phyloP scores from a whole-genome alignment of 345 rosid species.

The Cardiospermum halicacabum region DNA sequence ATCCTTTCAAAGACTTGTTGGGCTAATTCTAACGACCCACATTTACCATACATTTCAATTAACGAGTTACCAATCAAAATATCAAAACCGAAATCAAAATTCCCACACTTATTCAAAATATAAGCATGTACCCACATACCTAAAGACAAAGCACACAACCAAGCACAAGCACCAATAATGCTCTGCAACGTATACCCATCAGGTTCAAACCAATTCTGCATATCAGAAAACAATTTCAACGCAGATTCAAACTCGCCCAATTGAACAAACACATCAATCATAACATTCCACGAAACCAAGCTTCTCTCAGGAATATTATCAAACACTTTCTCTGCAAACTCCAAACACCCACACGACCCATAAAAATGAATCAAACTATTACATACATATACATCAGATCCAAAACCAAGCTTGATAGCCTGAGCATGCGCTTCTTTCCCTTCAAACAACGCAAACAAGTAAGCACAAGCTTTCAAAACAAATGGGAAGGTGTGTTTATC shows the following conservation, averaged over 20 bases:
- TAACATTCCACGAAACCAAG: slow-evolving; percentile 69
- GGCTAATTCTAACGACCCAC: slow-evolving; percentile 59
- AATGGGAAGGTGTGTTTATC: slow-evolving; percentile 84
- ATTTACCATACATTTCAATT: slow-evolving; percentile 82
- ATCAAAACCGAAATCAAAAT: slow-evolving; percentile 26
- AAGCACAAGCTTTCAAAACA: slow-evolving; percentile 74
- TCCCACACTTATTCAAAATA: slow-evolving; percentile 33
- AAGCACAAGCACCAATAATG: slow-evolving; percentile 59
- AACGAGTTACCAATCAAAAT: slow-evolving; percentile 58
- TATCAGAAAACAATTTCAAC: slow-evolving; percentile 41
- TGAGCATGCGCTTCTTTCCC: slow-evolving; percentile 71
- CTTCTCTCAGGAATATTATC: slow-evolving; percentile 61
- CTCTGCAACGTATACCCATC: slow-evolving; percentile 78
- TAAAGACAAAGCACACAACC: slow-evolving; percentile 55
- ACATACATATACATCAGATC: slow-evolving; percentile 57
- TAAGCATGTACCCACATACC: slow-evolving; percentile 77
- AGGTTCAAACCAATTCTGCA: slow-evolving; percentile 48
- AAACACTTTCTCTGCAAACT: slow-evolving; percentile 49
- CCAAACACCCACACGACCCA: slow-evolving; percentile 59
- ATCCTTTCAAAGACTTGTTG: slow-evolving; percentile 57
- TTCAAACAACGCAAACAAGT: slow-evolving; percentile 50
- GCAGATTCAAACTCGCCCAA: slow-evolving; percentile 52
- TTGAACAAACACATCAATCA: slow-evolving; percentile 66
- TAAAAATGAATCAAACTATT: slow-evolving; percentile 81
- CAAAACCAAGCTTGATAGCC: slow-evolving; percentile 56